Base-by-base conservation (phyloP, 2,329 filamentous ascomycete genomes). In the Colletotrichum salicis region DNA sequence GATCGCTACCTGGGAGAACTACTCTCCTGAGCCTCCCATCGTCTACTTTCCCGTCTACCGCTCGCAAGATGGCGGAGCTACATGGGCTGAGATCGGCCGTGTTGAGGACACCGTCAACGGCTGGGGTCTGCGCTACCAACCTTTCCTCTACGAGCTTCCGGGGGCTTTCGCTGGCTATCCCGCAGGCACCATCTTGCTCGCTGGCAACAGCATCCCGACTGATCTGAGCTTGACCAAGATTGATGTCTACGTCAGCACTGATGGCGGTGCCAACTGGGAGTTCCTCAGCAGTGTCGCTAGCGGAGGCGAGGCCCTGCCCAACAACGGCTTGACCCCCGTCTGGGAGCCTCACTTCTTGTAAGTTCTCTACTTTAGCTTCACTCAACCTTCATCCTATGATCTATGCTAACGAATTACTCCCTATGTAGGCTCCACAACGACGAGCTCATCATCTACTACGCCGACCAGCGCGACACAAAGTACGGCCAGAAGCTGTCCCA, bases 401-500 rank as follows among this genome's bases (percentile, higher is more conserved):
- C 22, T 22, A 1, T 11, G 13, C 67, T 73, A 22, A 77, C 29
- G 10, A 0, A 1, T 12, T 0, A n/a, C n/a, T 12, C 3, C n/a
- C 5, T 19, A 19, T 8, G 3, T 54, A 86, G 86, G 77, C 82
- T 86, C 55, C 85, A 91, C 78, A 81, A 92, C 64, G 84, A 88
- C 68, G 83, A 88, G 64, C 81, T 94, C 24, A 86, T 93, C 57
- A 83, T 87, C 76, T 94, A 92, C 84, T 94, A 93, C 82, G 90
- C 91, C 1, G 92, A 94, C 79, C 92, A 94, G 78, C 87, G 92
- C 48, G 90, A 91, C 74, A 86, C 90, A 73, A 82, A 82, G 2
- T 84, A 93, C 77, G 92, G 91, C 27, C 92, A 94, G 80, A 92
- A 93, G 77, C 84, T 94, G 51, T 85, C 89, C 2, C 91, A 94